Evolutionary conservation across 306 rosid genomes (phyloP), one percentile per base, ranked within the genome.

Genomic region (Vigna unguiculata): DNA sequence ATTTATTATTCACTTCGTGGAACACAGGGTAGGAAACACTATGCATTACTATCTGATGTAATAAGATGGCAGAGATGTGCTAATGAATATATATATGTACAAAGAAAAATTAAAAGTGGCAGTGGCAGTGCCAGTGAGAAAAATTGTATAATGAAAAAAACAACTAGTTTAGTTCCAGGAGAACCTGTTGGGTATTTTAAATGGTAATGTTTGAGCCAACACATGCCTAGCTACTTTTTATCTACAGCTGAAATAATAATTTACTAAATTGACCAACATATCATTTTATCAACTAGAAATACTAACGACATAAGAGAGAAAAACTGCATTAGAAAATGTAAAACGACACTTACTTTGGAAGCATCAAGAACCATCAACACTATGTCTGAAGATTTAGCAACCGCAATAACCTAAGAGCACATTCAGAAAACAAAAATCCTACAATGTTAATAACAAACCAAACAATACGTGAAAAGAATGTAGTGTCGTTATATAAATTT

Each of bases 321-420:
- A 53, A 16, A 68, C 16, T 24, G 57, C 16, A 34, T 41, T 45
- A 63, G 53, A 20, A 66, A 52, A 64, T 32, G 54, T 25, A 16
- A 52, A 61, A 22, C 6, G 19, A 25, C 9, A 88, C 96, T 88
- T 87, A 96, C 99, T 83, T 96, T 92, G 69, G 99, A 96, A 84
- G 89, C 99, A 80, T 96, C 99, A 65, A 96, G 98, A 74, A 96
- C 93, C 99, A 96, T 96, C 86, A 91, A 83, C 66, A 92, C 99
- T 38, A 96, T 86, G 84, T 96, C 99, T 22, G 99, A 96, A 81
- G 99, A 96, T 90, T 96, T 96, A 84, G 99, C 72, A 86, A 96
- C 99, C 78, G 99, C 99, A 91, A 96, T 96, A 87, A 96, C 99
- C 99, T 96, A 90, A 58, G 66, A 84, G 59, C 81, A 71, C 62